Evolutionary conservation across 1,139 yeast genomes (phyloP).

Genomic region (Geotrichum klebahnii): DNA sequence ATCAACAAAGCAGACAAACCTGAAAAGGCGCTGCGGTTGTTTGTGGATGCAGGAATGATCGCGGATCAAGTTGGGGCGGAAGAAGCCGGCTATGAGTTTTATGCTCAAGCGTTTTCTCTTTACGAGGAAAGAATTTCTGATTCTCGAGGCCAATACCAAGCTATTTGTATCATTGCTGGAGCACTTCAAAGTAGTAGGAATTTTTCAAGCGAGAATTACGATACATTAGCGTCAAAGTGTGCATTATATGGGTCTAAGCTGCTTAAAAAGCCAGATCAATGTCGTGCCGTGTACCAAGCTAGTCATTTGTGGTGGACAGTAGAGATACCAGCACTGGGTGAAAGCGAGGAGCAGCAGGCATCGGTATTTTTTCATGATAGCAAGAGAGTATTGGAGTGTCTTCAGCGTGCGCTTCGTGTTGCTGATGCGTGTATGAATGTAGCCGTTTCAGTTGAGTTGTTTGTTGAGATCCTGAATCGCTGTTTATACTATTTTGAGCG

Average conservation of each 20-base stretch:
- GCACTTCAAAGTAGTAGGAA: slow-evolving; percentile 57
- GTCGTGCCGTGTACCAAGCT: slow-evolving; percentile 82
- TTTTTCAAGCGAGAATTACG: slow-evolving; percentile 61
- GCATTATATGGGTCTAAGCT: slow-evolving; percentile 85
- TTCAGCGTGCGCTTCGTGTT: slow-evolving; percentile 73
- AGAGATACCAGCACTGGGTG: slow-evolving; percentile 50
- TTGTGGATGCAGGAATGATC: slow-evolving; percentile 47
- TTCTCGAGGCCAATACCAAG: slow-evolving; percentile 55
- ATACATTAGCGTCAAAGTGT: slow-evolving; percentile 74
- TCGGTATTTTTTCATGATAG: slow-evolving; percentile 48
- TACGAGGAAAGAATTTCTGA: slow-evolving; percentile 78
- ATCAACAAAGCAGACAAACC: slow-evolving; percentile 53
- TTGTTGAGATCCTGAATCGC: slow-evolving; percentile 82
- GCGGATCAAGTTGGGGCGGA: slow-evolving; percentile 70
- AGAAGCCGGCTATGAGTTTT: slow-evolving; percentile 80
- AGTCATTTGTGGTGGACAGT: slow-evolving; percentile 94
- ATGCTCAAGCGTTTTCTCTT: slow-evolving; percentile 79
- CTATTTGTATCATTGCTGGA: slow-evolving; percentile 55
- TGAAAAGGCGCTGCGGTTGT: slow-evolving; percentile 49
- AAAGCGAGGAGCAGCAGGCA: slow-evolving; percentile 45
- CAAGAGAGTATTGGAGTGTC: slow-evolving; percentile 61
- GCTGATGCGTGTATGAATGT: slow-evolving; percentile 93
- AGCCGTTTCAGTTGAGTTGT: slow-evolving; percentile 69
- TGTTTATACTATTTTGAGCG: slow-evolving; percentile 81
- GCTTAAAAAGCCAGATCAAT: slow-evolving; percentile 88